Evolutionary conservation across 371 early-diverging fungal genomes (phyloP).

Genomic region (Lichtheimia hyalospora): DNA sequence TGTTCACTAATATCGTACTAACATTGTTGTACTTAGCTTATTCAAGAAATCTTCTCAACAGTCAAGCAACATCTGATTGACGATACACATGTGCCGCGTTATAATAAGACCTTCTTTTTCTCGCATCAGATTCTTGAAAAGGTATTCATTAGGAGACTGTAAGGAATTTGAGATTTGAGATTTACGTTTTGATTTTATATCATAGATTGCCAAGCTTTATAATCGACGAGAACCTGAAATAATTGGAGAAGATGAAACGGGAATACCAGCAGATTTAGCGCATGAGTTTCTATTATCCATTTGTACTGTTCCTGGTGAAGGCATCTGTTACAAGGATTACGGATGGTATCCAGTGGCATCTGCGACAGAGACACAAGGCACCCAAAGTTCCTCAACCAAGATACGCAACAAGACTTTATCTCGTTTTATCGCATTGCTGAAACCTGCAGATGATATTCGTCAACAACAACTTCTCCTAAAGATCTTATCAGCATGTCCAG

Average conservation of each 20-base stretch:
- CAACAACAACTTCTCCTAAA: constrained; percentile 71
- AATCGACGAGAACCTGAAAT: constrained; percentile 47
- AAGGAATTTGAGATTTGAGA: neutral
- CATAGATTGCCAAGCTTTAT: constrained; percentile 59
- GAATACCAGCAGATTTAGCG: constrained; percentile 60
- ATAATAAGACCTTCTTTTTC: constrained; percentile 64
- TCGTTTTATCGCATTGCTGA: constrained; percentile 58
- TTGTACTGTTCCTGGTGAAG: constrained; percentile 74
- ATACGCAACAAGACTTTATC: constrained; percentile 63
- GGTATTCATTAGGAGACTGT: constrained; percentile 17
- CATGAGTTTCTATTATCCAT: constrained; percentile 75
- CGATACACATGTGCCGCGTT: constrained; percentile 60
- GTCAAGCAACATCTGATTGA: constrained; percentile 63
- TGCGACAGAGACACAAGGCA: neutral
- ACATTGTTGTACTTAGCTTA: constrained; percentile 31
- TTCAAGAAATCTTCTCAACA: constrained; percentile 61
- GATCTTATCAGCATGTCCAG: constrained; percentile 73
- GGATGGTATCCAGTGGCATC: constrained; percentile 72
- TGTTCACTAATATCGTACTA: neutral
- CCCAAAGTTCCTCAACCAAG: neutral
- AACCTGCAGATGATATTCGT: constrained; percentile 65
- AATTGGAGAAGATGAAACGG: constrained; percentile 27
- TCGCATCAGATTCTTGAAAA: constrained; percentile 67
- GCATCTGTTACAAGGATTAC: constrained; percentile 72
- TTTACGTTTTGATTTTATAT: neutral